Evolutionary conservation across 228 moss, liverwort and hornwort species (phyloP), one percentile per base, ranked within the genome.

Genomic region (Sphagnum fallax): DNA sequence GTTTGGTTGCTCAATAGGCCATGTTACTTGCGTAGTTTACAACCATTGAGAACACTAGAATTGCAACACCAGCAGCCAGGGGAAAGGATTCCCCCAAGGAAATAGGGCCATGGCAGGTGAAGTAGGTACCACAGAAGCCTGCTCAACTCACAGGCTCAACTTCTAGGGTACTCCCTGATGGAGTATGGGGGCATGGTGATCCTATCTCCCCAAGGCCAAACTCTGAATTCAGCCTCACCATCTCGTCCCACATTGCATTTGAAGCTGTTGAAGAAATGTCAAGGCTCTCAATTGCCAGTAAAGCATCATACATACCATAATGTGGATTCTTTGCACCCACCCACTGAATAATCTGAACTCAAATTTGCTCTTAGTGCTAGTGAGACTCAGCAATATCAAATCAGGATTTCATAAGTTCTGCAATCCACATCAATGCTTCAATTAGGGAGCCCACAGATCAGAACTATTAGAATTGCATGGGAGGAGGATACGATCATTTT

Each of bases 401-500:
- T 1, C 32, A 32, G 32, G 32, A 32, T 32, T 32, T 32, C 32
- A 32, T 32, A 32, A 32, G 32, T 2, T 32, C 32, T 32, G 32
- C 2, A 32, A 32, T 32, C 32, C 32, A 32, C 32, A 32, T 32
- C 32, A 2, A 82, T 32, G 32, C 32, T 2, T 32, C 32, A 32
- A 32, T 32, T 32, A 32, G 32, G 32, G 32, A 32, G 32, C 32
- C 32, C 32, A 32, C 32, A 32, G 32, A 32, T 32, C 32, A 32
- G 32, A 32, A 32, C 32, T 32, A 32, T 32, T 32, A 32, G 32
- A 32, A 32, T 32, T 32, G 32, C 32, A 32, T 32, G 32, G 32
- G 32, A 52, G 48, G 52, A 83, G 92, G 88, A 91, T 89, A 91
- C 93, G 80, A 72, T 93, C 93, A 76, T 77, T 87, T 55, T 83